Percentiles rank a stretch among this genome's conserved stretches.
Evolutionary conservation across 2,329 filamentous ascomycete genomes (phyloP).

Genomic region (Arachnomyces sp.): DNA sequence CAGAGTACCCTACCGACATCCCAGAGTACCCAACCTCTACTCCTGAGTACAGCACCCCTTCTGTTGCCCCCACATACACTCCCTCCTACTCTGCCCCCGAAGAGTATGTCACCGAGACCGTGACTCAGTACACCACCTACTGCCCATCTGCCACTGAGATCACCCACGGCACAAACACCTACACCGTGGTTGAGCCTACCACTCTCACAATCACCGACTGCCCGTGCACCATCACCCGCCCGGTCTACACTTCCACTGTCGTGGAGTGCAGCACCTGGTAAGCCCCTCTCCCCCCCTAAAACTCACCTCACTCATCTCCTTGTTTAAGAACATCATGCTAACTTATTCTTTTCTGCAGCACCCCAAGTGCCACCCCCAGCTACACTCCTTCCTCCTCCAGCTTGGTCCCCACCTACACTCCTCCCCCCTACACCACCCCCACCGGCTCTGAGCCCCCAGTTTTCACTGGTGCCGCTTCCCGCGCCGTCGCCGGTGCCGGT

Average conservation of each 20-base stretch:
- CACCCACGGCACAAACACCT: conserved; percentile 57
- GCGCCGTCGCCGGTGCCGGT: conserved; percentile 39
- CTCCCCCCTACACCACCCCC: conserved; percentile 11
- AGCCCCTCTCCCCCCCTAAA: conserved; percentile 11
- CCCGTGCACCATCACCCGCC: conserved; percentile 56
- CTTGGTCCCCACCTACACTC: conserved; percentile 9
- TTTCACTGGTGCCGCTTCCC: conserved; percentile 46
- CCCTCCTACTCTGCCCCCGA: too few species aligned
- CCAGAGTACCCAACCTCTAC: too few species aligned
- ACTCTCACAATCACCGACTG: conserved; percentile 65
- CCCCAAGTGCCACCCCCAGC: conserved; percentile 11
- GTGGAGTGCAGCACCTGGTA: conserved; percentile 36
- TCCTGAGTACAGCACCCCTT: conserved; percentile 39
- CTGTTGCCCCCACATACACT: too few species aligned
- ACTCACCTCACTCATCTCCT: conserved; percentile 4
- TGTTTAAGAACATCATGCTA: background rate
- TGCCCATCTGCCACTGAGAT: conserved; percentile 60
- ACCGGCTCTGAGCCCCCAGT: conserved; percentile 21
- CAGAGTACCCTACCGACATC: too few species aligned
- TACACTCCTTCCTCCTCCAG: conserved; percentile 15
- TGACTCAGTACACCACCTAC: conserved; percentile 61
- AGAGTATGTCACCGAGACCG: conserved; percentile 51
- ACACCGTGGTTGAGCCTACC: conserved; percentile 60
- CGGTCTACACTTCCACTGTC: conserved; percentile 47
- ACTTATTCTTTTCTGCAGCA: too few species aligned